A percentile compares a stretch with the other conserved stretches of the same genome.
Evolutionary conservation across 768 basidiomycete species (phyloP).

Genomic region (Tricholomella constricta): DNA sequence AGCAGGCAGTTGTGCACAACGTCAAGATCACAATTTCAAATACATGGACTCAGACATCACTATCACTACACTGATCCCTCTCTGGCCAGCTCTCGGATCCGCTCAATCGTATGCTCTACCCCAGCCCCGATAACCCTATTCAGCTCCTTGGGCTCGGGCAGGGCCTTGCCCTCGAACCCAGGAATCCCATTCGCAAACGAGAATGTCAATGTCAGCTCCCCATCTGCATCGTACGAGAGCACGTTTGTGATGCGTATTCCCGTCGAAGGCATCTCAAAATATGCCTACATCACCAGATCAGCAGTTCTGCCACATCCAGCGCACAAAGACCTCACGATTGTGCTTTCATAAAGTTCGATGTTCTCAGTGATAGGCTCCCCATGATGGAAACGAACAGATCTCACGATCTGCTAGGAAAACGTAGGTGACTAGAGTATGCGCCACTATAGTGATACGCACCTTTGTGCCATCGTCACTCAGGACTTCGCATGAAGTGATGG

Average conservation of each 20-base stretch:
- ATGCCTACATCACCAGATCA: conserved; percentile 18
- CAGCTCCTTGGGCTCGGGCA: conserved; percentile 15
- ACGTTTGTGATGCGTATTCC: conserved; percentile 26
- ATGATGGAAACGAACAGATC: conserved; percentile 17
- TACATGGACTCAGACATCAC: conserved; percentile 8
- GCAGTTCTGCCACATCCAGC: not conserved
- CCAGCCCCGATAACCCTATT: conserved; percentile 21
- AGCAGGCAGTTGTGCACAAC: no score
- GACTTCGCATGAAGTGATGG: conserved; percentile 21
- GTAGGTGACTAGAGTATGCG: not conserved
- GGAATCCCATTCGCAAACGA: conserved; percentile 31
- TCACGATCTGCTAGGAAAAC: conserved; percentile 13
- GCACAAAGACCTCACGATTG: conserved; percentile 21
- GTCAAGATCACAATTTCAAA: conserved; percentile 3
- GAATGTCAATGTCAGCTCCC: conserved; percentile 26
- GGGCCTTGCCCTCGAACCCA: conserved; percentile 5
- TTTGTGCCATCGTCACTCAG: conserved; percentile 23
- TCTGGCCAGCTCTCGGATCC: conserved; percentile 22
- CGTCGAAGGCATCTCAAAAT: conserved; percentile 21
- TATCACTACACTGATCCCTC: conserved; percentile 13
- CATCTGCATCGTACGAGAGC: conserved; percentile 25
- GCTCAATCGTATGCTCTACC: conserved; percentile 26
- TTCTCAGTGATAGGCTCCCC: conserved; percentile 19
- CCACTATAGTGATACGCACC: conserved; percentile 4
- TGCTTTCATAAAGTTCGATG: conserved; percentile 21